Evolutionary conservation across 805 yeast genomes (phyloP), one percentile per base, ranked within the genome.

Genomic region (Clavispora carvajalis): DNA sequence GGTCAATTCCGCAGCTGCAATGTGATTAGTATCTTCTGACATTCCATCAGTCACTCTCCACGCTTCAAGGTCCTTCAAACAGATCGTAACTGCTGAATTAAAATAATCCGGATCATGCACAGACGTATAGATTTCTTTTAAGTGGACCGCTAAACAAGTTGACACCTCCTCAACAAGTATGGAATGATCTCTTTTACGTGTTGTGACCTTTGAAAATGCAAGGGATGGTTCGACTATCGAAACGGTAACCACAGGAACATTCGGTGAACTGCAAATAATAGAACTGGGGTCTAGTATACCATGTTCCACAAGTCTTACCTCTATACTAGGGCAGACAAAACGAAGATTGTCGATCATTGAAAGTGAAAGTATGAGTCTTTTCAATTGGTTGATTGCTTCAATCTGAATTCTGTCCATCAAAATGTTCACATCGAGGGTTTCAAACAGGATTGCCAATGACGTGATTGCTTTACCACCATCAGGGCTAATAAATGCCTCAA

Each of bases 321-420:
- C 59, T 0, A 77, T 43, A 5, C 53, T 53, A 0, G 84, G 83
- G 3, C 76, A 50, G 1, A 74, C 70, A 7, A 82, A 41, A 23
- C 82, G 63, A 9, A 75, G 11, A 43, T 73, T 79, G 19, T 55
- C 52, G 5, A 71, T 65, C n/a, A 57, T 49, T 1, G 70, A 60
- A 0, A 59, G 47, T 1, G 64, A 59, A 4, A 50, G 40, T 34
- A 72, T 52, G 17, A 62, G 55, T 7, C 37, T 38, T 19, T 66
- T 60, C 19, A 85, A 57, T 7, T 64, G 60, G 24, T 60, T 58
- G 10, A 85, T 67, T 2, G 83, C 74, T 8, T 77, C 76, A 13
- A 76, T 57, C 44, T 90, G 95, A 12, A 88, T 60, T 13, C 58
- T 57, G 57, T 90, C 96, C 50, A 89, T 62, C 5, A 79, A 65